These are phyloP conservation scores for Uncinocarpus reesii DNA, from an alignment of 2,329 filamentous ascomycete genomes.

Conservation along the genomic window DNA sequence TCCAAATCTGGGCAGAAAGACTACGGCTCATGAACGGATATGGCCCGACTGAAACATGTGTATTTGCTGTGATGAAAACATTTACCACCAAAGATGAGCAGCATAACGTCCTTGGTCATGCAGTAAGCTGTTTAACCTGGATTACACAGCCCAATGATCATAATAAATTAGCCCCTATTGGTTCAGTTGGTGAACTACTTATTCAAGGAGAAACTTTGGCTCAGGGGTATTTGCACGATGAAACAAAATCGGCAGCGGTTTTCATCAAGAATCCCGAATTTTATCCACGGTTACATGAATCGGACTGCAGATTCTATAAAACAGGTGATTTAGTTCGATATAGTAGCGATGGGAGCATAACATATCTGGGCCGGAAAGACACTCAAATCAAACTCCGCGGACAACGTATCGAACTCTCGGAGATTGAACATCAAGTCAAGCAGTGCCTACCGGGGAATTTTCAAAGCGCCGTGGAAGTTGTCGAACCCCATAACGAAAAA, in stretches of 20 bases:
- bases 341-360: constrained; percentile 16
- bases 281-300: background rate
- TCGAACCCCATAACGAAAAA: constrained; percentile 20
- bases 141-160: constrained; percentile 22
- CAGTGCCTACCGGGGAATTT: constrained; percentile 21
- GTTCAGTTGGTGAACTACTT: constrained; percentile 31
- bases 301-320: constrained; percentile 13
- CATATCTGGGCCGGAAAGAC: constrained; percentile 23
- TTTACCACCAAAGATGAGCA: background rate
- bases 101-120: constrained; percentile 15
- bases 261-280: constrained; percentile 20
- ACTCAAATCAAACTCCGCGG: constrained; percentile 20
- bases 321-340: constrained; percentile 20
- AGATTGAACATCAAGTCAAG: constrained; percentile 19
- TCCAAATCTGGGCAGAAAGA: constrained; percentile 26
- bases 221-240: constrained; percentile 28
- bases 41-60: constrained; percentile 12
- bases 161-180: constrained; percentile 16
- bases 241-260: constrained; percentile 14
- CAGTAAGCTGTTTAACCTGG: constrained; percentile 19
- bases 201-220: constrained; percentile 32
- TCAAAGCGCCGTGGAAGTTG: constrained; percentile 11
- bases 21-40: constrained; percentile 28
- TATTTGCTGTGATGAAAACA: background rate
- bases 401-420: constrained; percentile 19